These are phyloP conservation scores for Trapa bicornis DNA, from an alignment of 345 rosid genomes.

Conservation along the genomic window DNA sequence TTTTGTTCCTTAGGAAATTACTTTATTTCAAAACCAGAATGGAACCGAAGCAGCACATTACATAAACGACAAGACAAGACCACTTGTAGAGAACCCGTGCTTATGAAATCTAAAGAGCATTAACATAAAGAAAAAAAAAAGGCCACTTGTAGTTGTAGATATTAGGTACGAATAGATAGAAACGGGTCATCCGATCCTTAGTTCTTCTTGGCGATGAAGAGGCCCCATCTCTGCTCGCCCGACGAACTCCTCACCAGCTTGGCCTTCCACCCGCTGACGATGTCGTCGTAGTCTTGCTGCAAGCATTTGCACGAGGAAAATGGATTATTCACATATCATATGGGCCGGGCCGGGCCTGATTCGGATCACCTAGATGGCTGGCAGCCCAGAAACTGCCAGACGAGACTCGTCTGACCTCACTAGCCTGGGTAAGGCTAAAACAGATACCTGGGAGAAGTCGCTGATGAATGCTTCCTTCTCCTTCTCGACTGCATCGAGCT, in stretches of 20 bases:
- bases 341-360: too few species aligned
- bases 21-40: too few species aligned
- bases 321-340: background rate
- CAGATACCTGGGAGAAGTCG: constrained; percentile 68
- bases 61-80: background rate
- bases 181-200: background rate
- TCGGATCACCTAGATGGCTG: too few species aligned
- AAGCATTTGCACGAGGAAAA: background rate
- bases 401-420: too few species aligned
- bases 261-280: constrained; percentile 40
- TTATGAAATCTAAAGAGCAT: background rate
- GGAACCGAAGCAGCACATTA: too few species aligned
- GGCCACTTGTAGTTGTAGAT: background rate
- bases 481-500: constrained; percentile 52
- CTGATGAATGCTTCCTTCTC: constrained; percentile 56
- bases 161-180: too few species aligned
- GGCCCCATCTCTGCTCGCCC: constrained; percentile 35
- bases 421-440: too few species aligned
- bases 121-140: background rate
- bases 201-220: constrained; percentile 26
- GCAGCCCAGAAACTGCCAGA: too few species aligned
- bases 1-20: too few species aligned
- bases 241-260: constrained; percentile 32
- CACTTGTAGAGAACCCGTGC: background rate
- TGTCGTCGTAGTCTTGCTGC: constrained; percentile 68